Evolutionary conservation across 1,139 yeast genomes (phyloP), one percentile per base, ranked within the genome.

Genomic region (Lodderomyces metapsilosis): DNA sequence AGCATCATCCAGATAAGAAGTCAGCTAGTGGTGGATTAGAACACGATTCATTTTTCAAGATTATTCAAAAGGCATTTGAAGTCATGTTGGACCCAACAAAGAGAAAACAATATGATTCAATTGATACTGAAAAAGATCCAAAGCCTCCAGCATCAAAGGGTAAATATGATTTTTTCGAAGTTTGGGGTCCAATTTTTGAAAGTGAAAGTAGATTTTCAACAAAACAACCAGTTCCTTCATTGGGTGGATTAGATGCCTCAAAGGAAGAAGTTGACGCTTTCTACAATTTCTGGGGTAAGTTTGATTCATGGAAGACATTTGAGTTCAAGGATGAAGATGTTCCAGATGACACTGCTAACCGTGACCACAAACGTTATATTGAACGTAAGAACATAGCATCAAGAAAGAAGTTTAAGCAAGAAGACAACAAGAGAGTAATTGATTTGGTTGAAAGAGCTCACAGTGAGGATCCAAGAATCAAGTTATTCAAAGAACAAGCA

Each of bases 311-410:
- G 99, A 88, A 96, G 76, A 76, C 96, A 37, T 92, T 92, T 62
- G 99, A 92, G 74, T 92, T 91, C 73, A 81, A 91, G 66, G 99
- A 92, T 62, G 98, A 92, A 74, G 99, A 92, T 64, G 97, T 91
- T 60, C 99, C 99, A 53, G 99, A 92, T 74, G 99, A 92, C 71
- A 87, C 97, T 49, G 88, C 96, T 50, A 94, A 92, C 82, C 89
- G 99, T 78, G 98, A 92, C 66, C 95, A 92, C 80, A 92, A 92
- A 78, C 95, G 99, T 74, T 88, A 89, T 75, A 85, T 91, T 57
- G 98, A 92, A 74, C 88, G 92, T 77, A 92, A 94, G 79, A 92
- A 92, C 77, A 79, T 88, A 68, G 91, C 96, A 54, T 88, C 95
- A 49, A 88, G 99, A 76, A 87, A 87, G 77, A 92, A 92, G 85